phyloP scores from a whole-genome alignment of 176 grass and related monocot species.

The Phyllostachys edulis region DNA sequence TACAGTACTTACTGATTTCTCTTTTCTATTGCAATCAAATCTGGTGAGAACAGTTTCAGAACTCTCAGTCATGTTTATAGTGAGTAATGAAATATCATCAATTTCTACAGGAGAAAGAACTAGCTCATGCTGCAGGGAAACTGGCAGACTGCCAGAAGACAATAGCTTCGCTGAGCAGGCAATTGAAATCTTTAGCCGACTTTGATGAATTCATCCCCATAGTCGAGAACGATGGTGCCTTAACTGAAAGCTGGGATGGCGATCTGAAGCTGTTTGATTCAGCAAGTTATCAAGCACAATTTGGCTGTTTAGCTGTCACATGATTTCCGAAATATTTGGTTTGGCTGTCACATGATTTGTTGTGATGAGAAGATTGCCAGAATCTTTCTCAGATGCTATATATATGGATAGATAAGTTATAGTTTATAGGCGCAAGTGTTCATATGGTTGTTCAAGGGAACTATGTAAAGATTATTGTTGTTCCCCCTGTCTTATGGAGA shows the following conservation, averaged over 20 bases:
- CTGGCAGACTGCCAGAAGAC: conserved; percentile 88
- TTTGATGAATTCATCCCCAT: conserved; percentile 60
- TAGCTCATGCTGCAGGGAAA: conserved; percentile 57
- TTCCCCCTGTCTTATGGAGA: not conserved
- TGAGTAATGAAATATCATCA: conserved; percentile 12
- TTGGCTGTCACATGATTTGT: conserved; percentile 18
- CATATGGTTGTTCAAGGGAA: conserved; percentile 27
- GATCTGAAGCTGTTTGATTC: conserved; percentile 32
- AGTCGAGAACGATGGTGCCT: conserved; percentile 19
- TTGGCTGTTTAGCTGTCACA: conserved; percentile 40
- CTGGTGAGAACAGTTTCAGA: not conserved
- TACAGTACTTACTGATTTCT: not conserved
- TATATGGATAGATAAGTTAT: conserved; percentile 27
- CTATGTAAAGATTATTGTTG: conserved; percentile 34
- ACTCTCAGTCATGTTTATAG: not conserved
- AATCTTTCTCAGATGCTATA: conserved; percentile 24
- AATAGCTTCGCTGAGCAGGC: conserved; percentile 72
- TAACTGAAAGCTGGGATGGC: conserved; percentile 26
- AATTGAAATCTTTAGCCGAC: conserved; percentile 64
- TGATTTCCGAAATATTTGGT: conserved; percentile 1
- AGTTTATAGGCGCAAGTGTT: conserved; percentile 37
- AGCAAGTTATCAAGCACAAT: conserved; percentile 25
- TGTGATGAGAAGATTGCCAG: conserved; percentile 10
- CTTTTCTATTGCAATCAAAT: not conserved
- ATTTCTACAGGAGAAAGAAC: conserved; percentile 61